Evolutionary conservation across 1,284 basidiomycete genomes (phyloP), one percentile per base, ranked within the genome.

Genomic region (Fomes fomentarius): DNA sequence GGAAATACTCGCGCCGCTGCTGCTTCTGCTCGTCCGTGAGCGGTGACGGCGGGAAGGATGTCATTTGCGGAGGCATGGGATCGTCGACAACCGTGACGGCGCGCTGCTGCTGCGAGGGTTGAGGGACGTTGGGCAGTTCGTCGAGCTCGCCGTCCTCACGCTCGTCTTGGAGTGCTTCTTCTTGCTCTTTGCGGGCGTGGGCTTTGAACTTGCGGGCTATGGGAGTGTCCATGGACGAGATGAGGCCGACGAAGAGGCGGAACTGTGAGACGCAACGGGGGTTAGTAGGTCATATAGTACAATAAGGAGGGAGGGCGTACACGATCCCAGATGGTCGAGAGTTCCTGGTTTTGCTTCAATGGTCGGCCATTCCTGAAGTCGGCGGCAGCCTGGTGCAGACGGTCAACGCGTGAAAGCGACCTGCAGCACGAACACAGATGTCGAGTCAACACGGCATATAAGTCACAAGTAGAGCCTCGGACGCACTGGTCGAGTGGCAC

Each of bases 261-360:
- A 85, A 84, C 85, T 69, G 37, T 12, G 34, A 3, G 26, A 11
- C 1, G 28, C 5, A 10, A 24, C 5, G 7, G 8, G 19, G 12
- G 28, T 25, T 2, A 31, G 30, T 1, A 10, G 3, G 8, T 19
- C n/a, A 30, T 10, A 33, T 21, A n/a, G n/a, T 26, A 19, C 35
- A 14, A 10, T 14, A 12, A 39, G n/a, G 14, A 11, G 15, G 15
- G 7, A n/a, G 24, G 37, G 37, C 31, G 10, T 64, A 88, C 88
- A 62, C 83, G 77, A 63, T 87, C 84, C 82, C 85, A 91, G 14
- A 86, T 69, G 31, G 76, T 71, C 47, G 66, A 70, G 19, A 87
- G 63, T 4, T 77, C 74, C 41, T 71, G 64, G 17, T 69, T 50
- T 11, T 70, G 56, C 3, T 71, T 63, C 1, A 84, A 81, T 81